Evolutionary conservation across 2,329 filamentous ascomycete species (phyloP), one percentile per base, ranked within the genome.

Genomic region (Fusarium beomiforme): DNA sequence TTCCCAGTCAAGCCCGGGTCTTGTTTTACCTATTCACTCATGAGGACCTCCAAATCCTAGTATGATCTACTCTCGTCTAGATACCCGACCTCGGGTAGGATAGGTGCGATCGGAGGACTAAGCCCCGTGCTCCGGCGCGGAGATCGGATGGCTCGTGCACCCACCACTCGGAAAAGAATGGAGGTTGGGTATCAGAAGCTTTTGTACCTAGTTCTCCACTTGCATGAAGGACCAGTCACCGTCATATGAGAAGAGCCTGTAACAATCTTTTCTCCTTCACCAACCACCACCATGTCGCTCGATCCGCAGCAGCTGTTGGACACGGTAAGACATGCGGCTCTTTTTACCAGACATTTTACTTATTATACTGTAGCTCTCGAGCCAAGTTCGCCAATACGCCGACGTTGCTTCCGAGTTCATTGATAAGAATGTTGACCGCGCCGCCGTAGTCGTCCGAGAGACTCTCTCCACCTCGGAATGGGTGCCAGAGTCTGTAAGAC

Each of bases 231-330:
- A 29, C 29, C 29, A 10, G 70, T 70, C 67, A 75, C 64, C 73
- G 75, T 77, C 77, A 78, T 78, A 76, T 72, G 69, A 61, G 69
- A 64, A 57, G 58, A 75, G 71, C 70, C 73, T 57, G 61, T 65
- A 49, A 67, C 67, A 68, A 70, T 74, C 67, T 73, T 69, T 59
- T 59, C 63, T 69, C 71, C 65, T 64, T 62, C 70, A 75, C 64
- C 69, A 60, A 70, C 61, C 46, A 56, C 46, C 78, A 87, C 78
- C 73, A 95, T 95, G 93, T 91, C 92, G 73, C 90, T 89, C 79
- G 92, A 95, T 79, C 92, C 94, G 78, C 90, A 93, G 83, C 90
- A 92, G 76, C 92, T 95, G 78, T 83, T 94, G 72, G 92, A 94
- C 82, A 86, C 92, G 79, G 92, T 95, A 83, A 85, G 91, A 72